A percentile compares a stretch with the other conserved stretches of the same genome.
These are phyloP conservation scores for Coccomyxa sp. DNA, from an alignment of 139 green algal genomes.

Conservation along the genomic window DNA sequence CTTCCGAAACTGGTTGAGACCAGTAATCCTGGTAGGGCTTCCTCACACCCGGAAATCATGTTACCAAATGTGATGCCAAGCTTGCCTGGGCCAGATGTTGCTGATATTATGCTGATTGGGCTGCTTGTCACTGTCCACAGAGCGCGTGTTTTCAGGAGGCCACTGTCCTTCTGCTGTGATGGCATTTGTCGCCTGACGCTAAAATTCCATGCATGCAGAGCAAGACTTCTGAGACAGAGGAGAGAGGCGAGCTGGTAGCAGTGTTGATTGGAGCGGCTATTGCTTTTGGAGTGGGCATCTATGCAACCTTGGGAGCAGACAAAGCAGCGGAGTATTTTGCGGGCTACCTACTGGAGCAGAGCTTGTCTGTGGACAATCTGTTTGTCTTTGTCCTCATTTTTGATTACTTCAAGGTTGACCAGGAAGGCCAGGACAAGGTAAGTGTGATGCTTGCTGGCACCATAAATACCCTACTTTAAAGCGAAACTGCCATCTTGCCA, in stretches of 20 bases:
- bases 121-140: background rate
- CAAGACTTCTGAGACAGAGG: background rate
- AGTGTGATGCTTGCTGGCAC: background rate
- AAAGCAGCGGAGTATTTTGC: slow-evolving; percentile 79
- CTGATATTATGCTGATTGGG: background rate
- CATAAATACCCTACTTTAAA: too few relatives aligned
- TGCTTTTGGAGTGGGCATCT: slow-evolving; percentile 69
- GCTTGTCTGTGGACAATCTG: slow-evolving; percentile 94
- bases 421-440: slow-evolving; percentile 64
- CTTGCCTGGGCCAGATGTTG: background rate
- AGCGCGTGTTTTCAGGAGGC: too few relatives aligned
- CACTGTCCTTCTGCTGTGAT: background rate
- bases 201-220: background rate
- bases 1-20: background rate
- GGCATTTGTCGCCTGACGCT: background rate
- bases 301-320: slow-evolving; percentile 41
- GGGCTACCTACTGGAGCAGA: slow-evolving; percentile 97
- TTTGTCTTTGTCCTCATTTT: slow-evolving; percentile 99
- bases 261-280: slow-evolving; percentile 44
- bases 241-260: background rate
- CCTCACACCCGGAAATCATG: background rate
- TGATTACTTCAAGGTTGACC: slow-evolving; percentile 80
- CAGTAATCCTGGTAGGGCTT: background rate
- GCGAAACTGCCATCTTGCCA: too few relatives aligned
- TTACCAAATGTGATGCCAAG: background rate